These are phyloP conservation scores for Metarhizium rileyi DNA, from an alignment of 2,329 filamentous ascomycete species.

Conservation along the genomic window DNA sequence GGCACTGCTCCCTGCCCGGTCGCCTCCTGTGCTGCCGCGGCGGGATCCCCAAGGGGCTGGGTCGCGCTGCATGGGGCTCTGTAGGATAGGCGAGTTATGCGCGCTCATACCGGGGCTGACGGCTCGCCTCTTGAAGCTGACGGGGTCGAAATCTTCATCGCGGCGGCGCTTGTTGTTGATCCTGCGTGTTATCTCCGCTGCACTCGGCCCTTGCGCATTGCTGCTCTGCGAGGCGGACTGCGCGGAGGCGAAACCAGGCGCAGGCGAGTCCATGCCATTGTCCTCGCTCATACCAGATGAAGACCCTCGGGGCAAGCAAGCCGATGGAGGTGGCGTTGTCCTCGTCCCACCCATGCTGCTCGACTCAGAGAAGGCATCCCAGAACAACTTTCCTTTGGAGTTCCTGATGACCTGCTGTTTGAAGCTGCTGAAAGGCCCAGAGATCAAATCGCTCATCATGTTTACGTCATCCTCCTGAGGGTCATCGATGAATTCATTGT, in stretches of 20 bases:
- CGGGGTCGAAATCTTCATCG: conserved; percentile 83
- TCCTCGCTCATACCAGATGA: conserved; percentile 59
- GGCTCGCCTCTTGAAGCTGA: conserved; percentile 81
- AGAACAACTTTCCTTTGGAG: conserved; percentile 58
- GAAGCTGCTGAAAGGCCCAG: conserved; percentile 54
- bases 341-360: conserved; percentile 39
- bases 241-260: conserved; percentile 26
- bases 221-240: conserved; percentile 21
- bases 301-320: conserved; percentile 49
- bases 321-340: conserved; percentile 57
- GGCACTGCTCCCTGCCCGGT: conserved; percentile 40
- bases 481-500: conserved; percentile 56
- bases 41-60: conserved; percentile 62
- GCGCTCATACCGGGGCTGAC: conserved; percentile 87
- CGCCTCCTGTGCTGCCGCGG: conserved; percentile 51
- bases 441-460: conserved; percentile 47
- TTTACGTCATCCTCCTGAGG: conserved; percentile 61
- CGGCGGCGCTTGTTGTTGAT: conserved; percentile 74
- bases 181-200: conserved; percentile 67
- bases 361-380: conserved; percentile 68
- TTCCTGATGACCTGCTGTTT: conserved; percentile 65
- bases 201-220: conserved; percentile 43
- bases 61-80: conserved; percentile 72
- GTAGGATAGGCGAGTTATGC: conserved; percentile 80
- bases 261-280: conserved; percentile 62